Evolutionary conservation across 768 basidiomycete species (phyloP), one percentile per base, ranked within the genome.

Genomic region (Filobasidium wieringae): DNA sequence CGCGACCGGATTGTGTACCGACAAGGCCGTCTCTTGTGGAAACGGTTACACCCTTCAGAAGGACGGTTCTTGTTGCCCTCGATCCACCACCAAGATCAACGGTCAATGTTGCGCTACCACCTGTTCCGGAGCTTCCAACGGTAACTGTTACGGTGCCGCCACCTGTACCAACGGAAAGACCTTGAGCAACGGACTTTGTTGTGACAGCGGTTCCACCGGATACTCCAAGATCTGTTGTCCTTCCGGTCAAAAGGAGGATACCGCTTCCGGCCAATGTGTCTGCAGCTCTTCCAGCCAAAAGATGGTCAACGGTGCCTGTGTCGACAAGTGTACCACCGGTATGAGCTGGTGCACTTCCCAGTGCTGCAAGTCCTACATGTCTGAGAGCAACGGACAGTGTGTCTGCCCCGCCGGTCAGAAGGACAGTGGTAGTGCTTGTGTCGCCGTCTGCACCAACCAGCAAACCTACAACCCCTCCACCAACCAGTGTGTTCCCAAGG

Each of bases 111-210:
- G 60, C 29, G 22, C 63, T 7, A 58, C 62, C 15, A 57, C 34
- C 22, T 66, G 69, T 39, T 2, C n/a, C 4, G 54, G 54, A 17
- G 27, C 40, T 26, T 45, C 37, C 9, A 41, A 55, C 29, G 54
- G 54, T 4, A 41, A 55, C n/a, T 55, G 54, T 30, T 30, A 29
- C 29, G 54, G 54, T 9, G 14, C 37, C 2, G 24, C 14, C 14
- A 29, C 65, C 51, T 71, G 69, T 53, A 61, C 67, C n/a, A 57
- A 62, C 33, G 67, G 67, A 29, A 61, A 67, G 52, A 65, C 64
- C 8, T 67, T 68, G 55, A 37, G 45, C 27, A 66, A 63, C 53
- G 63, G 63, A 45, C 43, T 61, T 33, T 71, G 69, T 49, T 66
- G 64, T 33, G 30, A 59, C 9, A 53, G 45, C 29, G 67, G 67